phyloP scores from a whole-genome alignment of 192 early-diverging fungal genomes.

The Coemansia sp. region DNA sequence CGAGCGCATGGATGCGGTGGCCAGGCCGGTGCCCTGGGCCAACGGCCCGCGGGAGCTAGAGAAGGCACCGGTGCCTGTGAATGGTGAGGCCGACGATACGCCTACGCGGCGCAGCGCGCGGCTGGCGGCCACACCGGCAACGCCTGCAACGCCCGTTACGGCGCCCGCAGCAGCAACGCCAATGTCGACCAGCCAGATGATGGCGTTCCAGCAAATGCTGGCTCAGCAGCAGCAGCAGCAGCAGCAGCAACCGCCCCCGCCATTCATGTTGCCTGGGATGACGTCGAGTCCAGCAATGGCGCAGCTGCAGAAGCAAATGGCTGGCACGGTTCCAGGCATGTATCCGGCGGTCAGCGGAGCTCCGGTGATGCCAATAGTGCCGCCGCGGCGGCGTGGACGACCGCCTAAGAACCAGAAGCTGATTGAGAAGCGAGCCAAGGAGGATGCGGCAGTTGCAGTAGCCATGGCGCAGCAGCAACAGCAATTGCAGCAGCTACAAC shows the following conservation, averaged over 20 bases:
- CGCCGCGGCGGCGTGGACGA: constrained; percentile 38
- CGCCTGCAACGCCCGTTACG: not conserved
- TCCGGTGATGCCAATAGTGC: constrained; percentile 1
- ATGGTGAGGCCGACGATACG: constrained; percentile 4
- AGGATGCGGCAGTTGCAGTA: constrained; percentile 28
- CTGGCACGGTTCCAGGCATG: not conserved
- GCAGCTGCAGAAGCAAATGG: not conserved
- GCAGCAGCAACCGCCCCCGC: constrained; percentile 8
- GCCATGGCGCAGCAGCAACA: constrained; percentile 5
- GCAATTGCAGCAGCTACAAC: constrained; percentile 12
- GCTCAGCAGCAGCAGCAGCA: constrained; percentile 18
- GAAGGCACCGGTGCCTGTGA: constrained; percentile 11
- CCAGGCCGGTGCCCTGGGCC: constrained; percentile 23
- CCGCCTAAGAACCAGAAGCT: constrained; percentile 51
- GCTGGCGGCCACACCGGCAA: constrained; percentile 14
- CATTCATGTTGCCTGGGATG: constrained; percentile 7
- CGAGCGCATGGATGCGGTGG: constrained; percentile 25
- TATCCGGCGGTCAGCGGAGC: not conserved
- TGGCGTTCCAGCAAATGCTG: constrained; percentile 31
- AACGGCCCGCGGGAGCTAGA: constrained; percentile 26
- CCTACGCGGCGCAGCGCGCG: constrained; percentile 32
- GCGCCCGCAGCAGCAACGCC: not conserved
- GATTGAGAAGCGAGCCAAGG: constrained; percentile 41
- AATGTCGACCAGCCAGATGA: constrained; percentile 12
- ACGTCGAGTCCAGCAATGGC: constrained; percentile 2